Evolutionary conservation across 225 moss, liverwort and hornwort species (phyloP).

Genomic region (Polytrichum formosum): DNA sequence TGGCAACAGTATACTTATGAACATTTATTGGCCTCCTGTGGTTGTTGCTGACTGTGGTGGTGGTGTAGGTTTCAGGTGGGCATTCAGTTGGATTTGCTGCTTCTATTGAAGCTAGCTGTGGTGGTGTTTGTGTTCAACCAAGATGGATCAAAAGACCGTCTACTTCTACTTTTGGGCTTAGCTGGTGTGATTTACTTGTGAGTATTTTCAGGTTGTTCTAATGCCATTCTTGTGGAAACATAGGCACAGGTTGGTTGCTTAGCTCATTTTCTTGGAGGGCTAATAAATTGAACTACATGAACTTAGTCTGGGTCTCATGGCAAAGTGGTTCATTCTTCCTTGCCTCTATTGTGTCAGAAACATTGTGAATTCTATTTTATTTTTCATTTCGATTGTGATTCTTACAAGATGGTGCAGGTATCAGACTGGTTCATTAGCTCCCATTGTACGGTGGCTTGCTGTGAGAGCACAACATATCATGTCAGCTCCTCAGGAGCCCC

Average conservation of each 20-base stretch:
- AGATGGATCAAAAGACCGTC: slow-evolving; percentile 92
- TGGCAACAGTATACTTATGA: no score
- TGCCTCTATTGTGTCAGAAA: no score
- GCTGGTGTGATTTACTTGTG: slow-evolving; percentile 88
- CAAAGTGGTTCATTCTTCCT: no score
- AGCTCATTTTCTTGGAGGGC: no score
- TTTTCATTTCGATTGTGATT: no score
- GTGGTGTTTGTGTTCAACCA: slow-evolving; percentile 97
- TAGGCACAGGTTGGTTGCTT: no score
- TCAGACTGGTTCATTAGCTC: slow-evolving; percentile 90
- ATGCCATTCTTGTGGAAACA: no score
- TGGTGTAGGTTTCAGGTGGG: slow-evolving; percentile 88
- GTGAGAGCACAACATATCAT: slow-evolving; percentile 86
- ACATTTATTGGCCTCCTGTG: no score
- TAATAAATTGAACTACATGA: no score
- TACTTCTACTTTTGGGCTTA: slow-evolving; percentile 72
- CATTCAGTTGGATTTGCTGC: slow-evolving; percentile 89
- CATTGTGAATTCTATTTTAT: no score
- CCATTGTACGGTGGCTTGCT: slow-evolving; percentile 82
- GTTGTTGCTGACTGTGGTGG: no score
- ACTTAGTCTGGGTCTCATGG: no score
- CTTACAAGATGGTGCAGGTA: slow-evolving; percentile 40
- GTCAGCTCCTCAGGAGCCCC: slow-evolving; percentile 72
- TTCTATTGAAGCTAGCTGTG: slow-evolving; percentile 90
- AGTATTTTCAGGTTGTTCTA: slow-evolving; percentile 20